Percentiles rank a stretch among this genome's conserved stretches.
These are phyloP conservation scores for Leishmania major DNA, from an alignment of 208 protist species.

Conservation along the genomic window DNA sequence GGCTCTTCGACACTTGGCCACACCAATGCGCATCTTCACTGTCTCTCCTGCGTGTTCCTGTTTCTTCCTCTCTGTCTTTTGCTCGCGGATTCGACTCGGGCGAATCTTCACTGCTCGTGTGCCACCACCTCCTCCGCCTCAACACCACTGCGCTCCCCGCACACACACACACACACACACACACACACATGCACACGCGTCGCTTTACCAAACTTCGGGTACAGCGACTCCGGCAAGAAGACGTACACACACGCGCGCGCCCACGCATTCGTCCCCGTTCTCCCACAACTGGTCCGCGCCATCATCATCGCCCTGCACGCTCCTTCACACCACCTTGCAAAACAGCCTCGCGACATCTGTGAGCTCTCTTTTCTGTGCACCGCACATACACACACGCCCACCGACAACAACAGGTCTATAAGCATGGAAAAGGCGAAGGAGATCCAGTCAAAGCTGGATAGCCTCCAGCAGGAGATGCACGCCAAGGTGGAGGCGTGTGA, in stretches of 20 bases:
- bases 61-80: not conserved
- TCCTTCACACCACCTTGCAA: not conserved
- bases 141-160: not conserved
- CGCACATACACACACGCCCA: not conserved
- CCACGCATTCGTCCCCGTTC: not conserved
- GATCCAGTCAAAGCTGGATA: slow-evolving; percentile 62
- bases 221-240: not conserved
- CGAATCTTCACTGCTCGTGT: not conserved
- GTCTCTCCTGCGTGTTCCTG: not conserved
- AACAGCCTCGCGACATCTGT: not conserved
- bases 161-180: not conserved
- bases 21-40: not conserved
- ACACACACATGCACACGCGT: not conserved
- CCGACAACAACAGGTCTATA: not conserved
- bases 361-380: not conserved
- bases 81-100: not conserved
- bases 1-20: not conserved
- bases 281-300: not conserved
- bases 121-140: not conserved
- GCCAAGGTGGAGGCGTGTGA: slow-evolving; percentile 38
- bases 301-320: not conserved
- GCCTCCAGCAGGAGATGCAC: slow-evolving; percentile 67
- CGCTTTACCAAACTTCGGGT: not conserved
- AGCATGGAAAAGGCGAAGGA: slow-evolving; percentile 37
- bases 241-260: not conserved